Conservation (phyloP, 2,329 filamentous ascomycete genomes). For the Aspergillus pseudonomiae region DNA sequence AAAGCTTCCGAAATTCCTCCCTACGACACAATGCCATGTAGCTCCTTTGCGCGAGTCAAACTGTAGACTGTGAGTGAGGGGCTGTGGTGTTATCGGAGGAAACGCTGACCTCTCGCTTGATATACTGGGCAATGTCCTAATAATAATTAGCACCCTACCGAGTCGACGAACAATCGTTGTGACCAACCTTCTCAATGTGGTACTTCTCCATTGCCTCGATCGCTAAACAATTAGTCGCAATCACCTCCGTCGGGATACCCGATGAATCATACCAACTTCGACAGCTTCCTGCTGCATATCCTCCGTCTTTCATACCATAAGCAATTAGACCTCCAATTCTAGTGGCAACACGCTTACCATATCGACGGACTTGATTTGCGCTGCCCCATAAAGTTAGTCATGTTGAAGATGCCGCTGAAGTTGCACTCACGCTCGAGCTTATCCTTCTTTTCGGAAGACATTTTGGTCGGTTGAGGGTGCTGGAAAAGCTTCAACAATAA, state of each 20-base stretch:
- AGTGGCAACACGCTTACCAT: conserved; percentile 68
- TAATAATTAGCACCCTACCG: background rate
- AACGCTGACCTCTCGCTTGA: conserved; percentile 80
- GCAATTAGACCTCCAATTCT: conserved; percentile 14
- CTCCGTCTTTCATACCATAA: conserved; percentile 69
- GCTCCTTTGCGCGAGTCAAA: conserved; percentile 96
- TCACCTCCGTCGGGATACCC: conserved; percentile 1
- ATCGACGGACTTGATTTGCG: conserved; percentile 95
- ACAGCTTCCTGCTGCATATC: conserved; percentile 97
- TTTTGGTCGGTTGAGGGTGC: conserved; percentile 21
- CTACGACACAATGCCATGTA: conserved; percentile 99
- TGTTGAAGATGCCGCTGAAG: background rate
- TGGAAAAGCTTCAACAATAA: background rate
- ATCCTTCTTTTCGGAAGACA: conserved; percentile 62
- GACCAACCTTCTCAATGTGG: conserved; percentile 68
- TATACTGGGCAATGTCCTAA: conserved; percentile 92
- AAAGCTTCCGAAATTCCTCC: conserved; percentile 97
- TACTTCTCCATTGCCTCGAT: conserved; percentile 73
- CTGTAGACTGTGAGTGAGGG: conserved; percentile 52
- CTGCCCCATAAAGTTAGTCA: conserved; percentile 53
- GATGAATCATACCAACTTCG: conserved; percentile 76
- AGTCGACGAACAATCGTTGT: background rate
- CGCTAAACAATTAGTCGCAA: conserved; percentile 51
- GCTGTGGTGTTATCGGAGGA: conserved; percentile 11
- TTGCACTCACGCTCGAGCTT: conserved; percentile 72